phyloP scores from a whole-genome alignment of 805 yeast genomes.

The Metschnikowia cubensis region DNA sequence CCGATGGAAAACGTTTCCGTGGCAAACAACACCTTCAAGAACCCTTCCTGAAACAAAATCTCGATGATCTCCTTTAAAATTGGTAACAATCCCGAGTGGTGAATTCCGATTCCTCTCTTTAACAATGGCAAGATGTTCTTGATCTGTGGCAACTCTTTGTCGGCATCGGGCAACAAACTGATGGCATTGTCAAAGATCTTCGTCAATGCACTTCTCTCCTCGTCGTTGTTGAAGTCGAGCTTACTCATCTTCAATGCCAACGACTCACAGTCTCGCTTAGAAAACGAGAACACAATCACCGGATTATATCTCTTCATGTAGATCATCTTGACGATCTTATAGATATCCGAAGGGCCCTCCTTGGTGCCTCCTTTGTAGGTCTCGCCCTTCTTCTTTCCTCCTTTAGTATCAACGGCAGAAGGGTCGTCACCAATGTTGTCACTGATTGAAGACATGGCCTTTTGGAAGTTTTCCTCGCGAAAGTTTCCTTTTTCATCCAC shows the following conservation, averaged over 20 bases:
- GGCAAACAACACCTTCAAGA: constrained; percentile 89
- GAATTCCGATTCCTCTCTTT: constrained; percentile 96
- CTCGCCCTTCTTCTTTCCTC: constrained; percentile 72
- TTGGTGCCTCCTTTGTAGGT: constrained; percentile 83
- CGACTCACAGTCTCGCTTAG: constrained; percentile 94
- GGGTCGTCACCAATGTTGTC: constrained; percentile 85
- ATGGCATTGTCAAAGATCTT: constrained; percentile 91
- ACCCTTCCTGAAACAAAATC: constrained; percentile 94
- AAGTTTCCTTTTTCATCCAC: constrained; percentile 96
- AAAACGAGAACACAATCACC: constrained; percentile 96
- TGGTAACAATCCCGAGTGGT: constrained; percentile 94
- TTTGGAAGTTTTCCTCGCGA: constrained; percentile 96
- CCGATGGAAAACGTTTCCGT: constrained; percentile 99
- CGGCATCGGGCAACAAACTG: constrained; percentile 80
- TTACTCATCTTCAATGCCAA: constrained; percentile 94
- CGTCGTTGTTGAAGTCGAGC: constrained; percentile 88
- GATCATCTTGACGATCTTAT: constrained; percentile 96
- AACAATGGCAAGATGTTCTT: constrained; percentile 84
- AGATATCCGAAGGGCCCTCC: constrained; percentile 78
- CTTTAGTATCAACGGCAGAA: constrained; percentile 44
- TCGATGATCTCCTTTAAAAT: constrained; percentile 93
- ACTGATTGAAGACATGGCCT: constrained; percentile 92
- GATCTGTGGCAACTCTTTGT: constrained; percentile 90
- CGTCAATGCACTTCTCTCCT: constrained; percentile 85
- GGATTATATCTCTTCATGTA: constrained; percentile 96